phyloP scores from a whole-genome alignment of 108 stramenopile genomes.

The Schizochytrium sp. region DNA sequence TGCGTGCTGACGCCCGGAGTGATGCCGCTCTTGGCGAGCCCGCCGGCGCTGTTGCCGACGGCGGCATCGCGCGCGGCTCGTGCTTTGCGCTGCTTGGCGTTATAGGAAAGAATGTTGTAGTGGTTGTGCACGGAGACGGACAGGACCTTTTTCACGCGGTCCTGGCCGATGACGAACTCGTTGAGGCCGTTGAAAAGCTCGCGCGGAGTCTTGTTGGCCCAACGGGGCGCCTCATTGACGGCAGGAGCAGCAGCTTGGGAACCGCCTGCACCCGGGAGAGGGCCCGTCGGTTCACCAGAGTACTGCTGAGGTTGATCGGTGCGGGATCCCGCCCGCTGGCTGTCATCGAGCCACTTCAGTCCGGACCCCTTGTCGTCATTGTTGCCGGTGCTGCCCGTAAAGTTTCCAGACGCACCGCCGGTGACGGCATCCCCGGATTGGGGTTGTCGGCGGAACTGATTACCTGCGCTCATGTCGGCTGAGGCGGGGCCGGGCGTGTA shows the following conservation, averaged over 20 bases:
- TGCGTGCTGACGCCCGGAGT: no score
- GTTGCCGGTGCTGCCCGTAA: not conserved
- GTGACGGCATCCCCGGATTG: not conserved
- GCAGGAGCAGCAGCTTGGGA: not conserved
- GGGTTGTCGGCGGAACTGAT: not conserved
- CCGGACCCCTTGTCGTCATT: not conserved
- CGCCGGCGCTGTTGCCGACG: not conserved
- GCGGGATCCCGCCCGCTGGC: not conserved
- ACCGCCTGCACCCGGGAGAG: not conserved
- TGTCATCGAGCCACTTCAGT: not conserved
- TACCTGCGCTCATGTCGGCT: no score
- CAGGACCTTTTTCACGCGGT: conserved; percentile 80
- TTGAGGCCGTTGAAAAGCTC: conserved; percentile 73
- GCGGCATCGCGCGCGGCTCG: not conserved
- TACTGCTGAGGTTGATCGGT: not conserved
- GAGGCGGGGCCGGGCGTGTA: not conserved
- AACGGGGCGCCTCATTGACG: not conserved
- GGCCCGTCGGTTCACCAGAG: not conserved
- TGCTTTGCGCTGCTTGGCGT: not conserved
- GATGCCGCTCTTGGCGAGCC: not conserved
- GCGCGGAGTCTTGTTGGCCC: conserved; percentile 49
- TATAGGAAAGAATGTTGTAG: conserved; percentile 58
- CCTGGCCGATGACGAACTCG: conserved; percentile 91
- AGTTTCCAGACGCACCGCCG: not conserved
- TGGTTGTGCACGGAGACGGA: conserved; percentile 92